phyloP scores from a whole-genome alignment of 495 filamentous ascomycete species.

The Xylaria bambusicola region DNA sequence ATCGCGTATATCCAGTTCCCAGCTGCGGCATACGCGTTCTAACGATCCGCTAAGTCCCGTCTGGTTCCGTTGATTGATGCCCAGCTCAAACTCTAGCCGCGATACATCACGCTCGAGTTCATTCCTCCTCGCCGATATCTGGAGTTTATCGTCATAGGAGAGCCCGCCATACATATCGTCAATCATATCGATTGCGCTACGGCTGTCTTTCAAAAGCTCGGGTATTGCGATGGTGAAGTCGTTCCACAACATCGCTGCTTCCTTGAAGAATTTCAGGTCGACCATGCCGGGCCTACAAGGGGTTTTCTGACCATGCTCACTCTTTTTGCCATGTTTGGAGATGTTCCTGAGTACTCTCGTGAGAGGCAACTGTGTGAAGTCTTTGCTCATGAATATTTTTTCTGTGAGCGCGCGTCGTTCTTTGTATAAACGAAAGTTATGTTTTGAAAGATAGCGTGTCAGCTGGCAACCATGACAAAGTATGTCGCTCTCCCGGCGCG shows the following conservation, averaged over 20 bases:
- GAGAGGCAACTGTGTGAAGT: not conserved
- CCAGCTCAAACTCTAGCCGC: not conserved
- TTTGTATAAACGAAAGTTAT: not conserved
- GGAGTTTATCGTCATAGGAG: not conserved
- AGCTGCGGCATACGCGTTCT: not conserved
- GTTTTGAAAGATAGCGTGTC: not conserved
- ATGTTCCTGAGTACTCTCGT: not conserved
- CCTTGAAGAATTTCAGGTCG: not conserved
- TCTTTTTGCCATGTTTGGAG: not conserved
- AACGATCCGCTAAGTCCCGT: not conserved
- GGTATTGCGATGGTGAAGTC: not conserved
- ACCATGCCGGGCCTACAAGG: not conserved
- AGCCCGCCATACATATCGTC: not conserved
- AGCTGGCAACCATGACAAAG: slow-evolving; percentile 26
- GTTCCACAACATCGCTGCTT: not conserved
- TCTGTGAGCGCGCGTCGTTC: not conserved
- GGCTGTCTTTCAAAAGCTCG: not conserved
- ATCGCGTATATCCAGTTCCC: not conserved
- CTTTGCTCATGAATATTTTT: not conserved
- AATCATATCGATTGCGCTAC: not conserved
- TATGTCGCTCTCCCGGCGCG: not conserved
- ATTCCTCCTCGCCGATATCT: not conserved
- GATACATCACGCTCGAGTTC: not conserved
- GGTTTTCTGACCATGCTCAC: too few relatives aligned
- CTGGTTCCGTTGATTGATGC: not conserved